Percentiles rank a stretch among this genome's conserved stretches.
These are phyloP conservation scores for Pharus latifolius DNA, from an alignment of 176 grass and related monocot species.

Conservation along the genomic window DNA sequence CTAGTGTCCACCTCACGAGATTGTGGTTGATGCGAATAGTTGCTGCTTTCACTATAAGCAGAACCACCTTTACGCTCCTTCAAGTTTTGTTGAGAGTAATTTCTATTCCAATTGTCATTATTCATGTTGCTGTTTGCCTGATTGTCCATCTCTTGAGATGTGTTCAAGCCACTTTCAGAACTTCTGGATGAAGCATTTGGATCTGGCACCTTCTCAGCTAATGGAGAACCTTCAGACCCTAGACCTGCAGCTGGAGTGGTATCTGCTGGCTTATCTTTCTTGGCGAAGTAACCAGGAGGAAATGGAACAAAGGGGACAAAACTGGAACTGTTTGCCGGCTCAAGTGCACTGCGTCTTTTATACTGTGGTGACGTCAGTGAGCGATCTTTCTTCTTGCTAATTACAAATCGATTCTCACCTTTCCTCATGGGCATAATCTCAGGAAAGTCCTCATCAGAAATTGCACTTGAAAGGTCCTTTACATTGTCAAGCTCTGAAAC, in stretches of 20 bases:
- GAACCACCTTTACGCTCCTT: conserved; percentile 9
- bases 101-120: conserved; percentile 17
- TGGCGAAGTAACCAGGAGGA: conserved; percentile 83
- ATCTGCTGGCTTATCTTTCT: conserved; percentile 54
- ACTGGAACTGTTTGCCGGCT: conserved; percentile 59
- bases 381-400: conserved; percentile 87
- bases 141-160: conserved; percentile 1
- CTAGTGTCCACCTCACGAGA: not conserved
- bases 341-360: conserved; percentile 59
- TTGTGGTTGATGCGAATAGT: conserved; percentile 16
- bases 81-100: conserved; percentile 9
- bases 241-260: conserved; percentile 3
- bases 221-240: conserved; percentile 13
- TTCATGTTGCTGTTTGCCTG: conserved; percentile 15
- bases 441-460: conserved; percentile 46
- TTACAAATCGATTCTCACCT: conserved; percentile 81
- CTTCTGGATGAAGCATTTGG: conserved; percentile 11
- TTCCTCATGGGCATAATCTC: conserved; percentile 83
- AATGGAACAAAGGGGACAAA: conserved; percentile 90
- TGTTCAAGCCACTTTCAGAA: not conserved
- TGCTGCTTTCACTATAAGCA: not conserved
- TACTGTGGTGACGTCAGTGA: conserved; percentile 63
- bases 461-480: conserved; percentile 19
- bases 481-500: conserved; percentile 23
- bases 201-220: conserved; percentile 9